These are phyloP conservation scores for Cercospora janseana DNA, from an alignment of 2,329 filamentous ascomycete genomes.

Conservation along the genomic window DNA sequence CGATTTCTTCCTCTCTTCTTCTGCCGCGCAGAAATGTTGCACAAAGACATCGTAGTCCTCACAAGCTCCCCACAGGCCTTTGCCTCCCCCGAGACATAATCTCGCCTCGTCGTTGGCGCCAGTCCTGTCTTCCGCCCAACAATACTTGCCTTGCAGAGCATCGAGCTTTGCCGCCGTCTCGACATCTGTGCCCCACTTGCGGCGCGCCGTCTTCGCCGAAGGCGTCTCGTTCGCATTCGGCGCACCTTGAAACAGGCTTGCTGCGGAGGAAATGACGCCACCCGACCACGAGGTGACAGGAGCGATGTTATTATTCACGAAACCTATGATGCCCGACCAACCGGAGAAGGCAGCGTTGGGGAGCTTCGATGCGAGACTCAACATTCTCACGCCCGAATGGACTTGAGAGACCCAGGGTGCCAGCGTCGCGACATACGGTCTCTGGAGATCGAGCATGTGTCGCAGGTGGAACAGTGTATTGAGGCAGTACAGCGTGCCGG, in stretches of 20 bases:
- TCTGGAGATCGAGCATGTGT: conserved; percentile 36
- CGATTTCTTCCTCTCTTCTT: conserved; percentile 23
- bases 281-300: conserved; percentile 36
- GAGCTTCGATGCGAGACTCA: conserved; percentile 30
- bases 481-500: conserved; percentile 46
- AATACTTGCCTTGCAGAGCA: conserved; percentile 27
- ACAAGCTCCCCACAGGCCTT: conserved; percentile 37
- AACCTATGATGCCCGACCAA: conserved; percentile 35
- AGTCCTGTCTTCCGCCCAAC: conserved; percentile 34
- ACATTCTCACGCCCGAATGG: conserved; percentile 37
- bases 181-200: conserved; percentile 31
- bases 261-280: conserved; percentile 28
- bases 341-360: conserved; percentile 34
- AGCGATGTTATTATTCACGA: conserved; percentile 36
- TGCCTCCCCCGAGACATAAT: conserved; percentile 40
- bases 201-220: conserved; percentile 20
- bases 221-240: conserved; percentile 1
- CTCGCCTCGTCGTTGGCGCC: conserved; percentile 43
- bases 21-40: conserved; percentile 16
- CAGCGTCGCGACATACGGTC: conserved; percentile 36
- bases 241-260: conserved; percentile 23
- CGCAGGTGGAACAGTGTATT: conserved; percentile 43
- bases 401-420: conserved; percentile 45
- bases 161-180: conserved; percentile 28
- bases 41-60: conserved; percentile 39